Percentiles rank a stretch among this genome's conserved stretches.
These are phyloP conservation scores for Suhomyces coccinellae DNA, from an alignment of 1,139 yeast genomes.

Conservation along the genomic window DNA sequence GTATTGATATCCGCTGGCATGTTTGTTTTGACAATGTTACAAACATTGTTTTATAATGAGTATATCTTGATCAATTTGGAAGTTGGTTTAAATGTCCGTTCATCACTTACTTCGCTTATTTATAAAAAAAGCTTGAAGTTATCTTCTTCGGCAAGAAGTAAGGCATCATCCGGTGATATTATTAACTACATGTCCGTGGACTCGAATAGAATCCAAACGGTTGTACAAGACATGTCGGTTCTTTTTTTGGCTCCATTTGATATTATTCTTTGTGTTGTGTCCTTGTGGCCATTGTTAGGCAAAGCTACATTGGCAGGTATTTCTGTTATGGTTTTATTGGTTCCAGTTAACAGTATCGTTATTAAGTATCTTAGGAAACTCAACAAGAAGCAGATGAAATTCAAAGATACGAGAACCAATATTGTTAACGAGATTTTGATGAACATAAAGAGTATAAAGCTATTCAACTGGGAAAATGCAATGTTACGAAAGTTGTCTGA, in stretches of 20 bases:
- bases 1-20: conserved; percentile 50
- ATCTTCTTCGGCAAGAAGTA: conserved; percentile 47
- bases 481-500: conserved; percentile 51
- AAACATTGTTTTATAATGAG: conserved; percentile 52
- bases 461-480: conserved; percentile 76
- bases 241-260: conserved; percentile 62
- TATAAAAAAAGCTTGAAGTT: conserved; percentile 52
- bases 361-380: conserved; percentile 49
- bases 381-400: conserved; percentile 64
- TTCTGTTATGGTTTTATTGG: conserved; percentile 49
- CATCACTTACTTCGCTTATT: conserved; percentile 50
- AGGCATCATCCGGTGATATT: conserved; percentile 56
- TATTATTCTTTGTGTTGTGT: conserved; percentile 51
- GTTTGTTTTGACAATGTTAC: conserved; percentile 47
- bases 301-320: conserved; percentile 64
- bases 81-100: conserved; percentile 52
- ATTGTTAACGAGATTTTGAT: conserved; percentile 61
- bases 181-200: conserved; percentile 61
- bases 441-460: conserved; percentile 66
- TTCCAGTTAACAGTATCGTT: conserved; percentile 57
- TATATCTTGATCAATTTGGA: conserved; percentile 53
- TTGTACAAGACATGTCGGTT: conserved; percentile 53
- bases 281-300: conserved; percentile 61
- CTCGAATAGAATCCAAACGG: conserved; percentile 53
- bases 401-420: conserved; percentile 61